Percentiles rank a stretch among this genome's conserved stretches.
Conservation (phyloP, 345 rosid species). For the Nephelium lappaceum region DNA sequence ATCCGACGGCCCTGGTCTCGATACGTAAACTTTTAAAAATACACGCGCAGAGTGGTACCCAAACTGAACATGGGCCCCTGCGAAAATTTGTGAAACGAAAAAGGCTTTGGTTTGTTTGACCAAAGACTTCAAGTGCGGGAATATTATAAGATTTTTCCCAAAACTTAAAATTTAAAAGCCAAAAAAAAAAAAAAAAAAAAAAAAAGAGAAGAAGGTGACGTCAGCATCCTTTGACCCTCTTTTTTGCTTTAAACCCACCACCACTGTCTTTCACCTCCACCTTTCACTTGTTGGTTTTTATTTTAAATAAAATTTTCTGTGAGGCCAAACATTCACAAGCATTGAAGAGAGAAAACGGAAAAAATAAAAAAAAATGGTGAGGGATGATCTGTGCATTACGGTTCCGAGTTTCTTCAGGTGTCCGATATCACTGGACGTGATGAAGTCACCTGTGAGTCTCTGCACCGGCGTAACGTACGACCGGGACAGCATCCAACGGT, state of each 20-base stretch:
- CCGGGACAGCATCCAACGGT: conserved; percentile 78
- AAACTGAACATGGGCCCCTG: background rate
- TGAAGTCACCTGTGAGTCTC: conserved; percentile 92
- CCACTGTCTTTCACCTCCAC: conserved; percentile 10
- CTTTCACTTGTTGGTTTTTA: background rate
- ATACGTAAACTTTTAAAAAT: background rate
- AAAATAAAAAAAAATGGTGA: conserved; percentile 43
- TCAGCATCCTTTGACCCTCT: conserved; percentile 57
- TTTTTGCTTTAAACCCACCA: conserved; percentile 51
- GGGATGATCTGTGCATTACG: conserved; percentile 70
- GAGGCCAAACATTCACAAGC: conserved; percentile 24
- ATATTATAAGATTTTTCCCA: conserved; percentile 1
- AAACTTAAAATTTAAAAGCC: no score
- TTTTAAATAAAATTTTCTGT: conserved; percentile 8
- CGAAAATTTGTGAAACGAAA: background rate
- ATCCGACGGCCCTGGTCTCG: conserved; percentile 31
- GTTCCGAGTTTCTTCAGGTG: conserved; percentile 82
- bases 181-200: background rate
- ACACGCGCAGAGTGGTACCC: conserved; percentile 21
- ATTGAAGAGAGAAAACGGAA: background rate
- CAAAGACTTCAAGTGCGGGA: conserved; percentile 28
- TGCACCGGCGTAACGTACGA: conserved; percentile 97
- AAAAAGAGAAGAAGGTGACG: conserved; percentile 34
- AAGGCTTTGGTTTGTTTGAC: conserved; percentile 33
- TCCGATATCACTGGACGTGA: conserved; percentile 94